A percentile compares a stretch with the other conserved stretches of the same genome.
phyloP scores from a whole-genome alignment of 805 yeast species.

The Zygosaccharomyces bailii region DNA sequence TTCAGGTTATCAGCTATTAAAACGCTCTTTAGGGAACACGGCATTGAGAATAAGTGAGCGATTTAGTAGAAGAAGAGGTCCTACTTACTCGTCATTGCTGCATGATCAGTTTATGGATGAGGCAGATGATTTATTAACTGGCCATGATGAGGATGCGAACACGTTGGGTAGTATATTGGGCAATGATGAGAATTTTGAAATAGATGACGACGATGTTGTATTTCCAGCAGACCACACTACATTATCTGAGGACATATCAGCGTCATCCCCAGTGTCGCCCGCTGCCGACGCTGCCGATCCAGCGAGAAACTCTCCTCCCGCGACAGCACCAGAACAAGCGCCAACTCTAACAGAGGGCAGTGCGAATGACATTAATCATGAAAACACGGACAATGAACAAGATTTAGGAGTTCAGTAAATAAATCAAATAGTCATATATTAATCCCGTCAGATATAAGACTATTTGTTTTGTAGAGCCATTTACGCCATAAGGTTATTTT shows the following conservation, averaged over 20 bases:
- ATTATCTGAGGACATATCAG: slow-evolving; percentile 11
- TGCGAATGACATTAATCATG: neutral
- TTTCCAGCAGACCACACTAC: slow-evolving; percentile 3
- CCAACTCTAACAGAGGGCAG: neutral
- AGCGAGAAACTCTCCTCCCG: neutral
- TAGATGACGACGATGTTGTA: slow-evolving; percentile 34
- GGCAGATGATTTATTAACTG: slow-evolving; percentile 36
- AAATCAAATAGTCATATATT: neutral
- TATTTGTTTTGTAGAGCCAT: too few species aligned
- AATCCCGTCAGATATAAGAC: neutral
- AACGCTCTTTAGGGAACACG: slow-evolving; percentile 16
- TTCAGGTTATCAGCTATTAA: slow-evolving; percentile 22
- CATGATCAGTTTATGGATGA: slow-evolving; percentile 37
- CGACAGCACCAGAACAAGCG: neutral
- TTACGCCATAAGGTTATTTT: too few species aligned
- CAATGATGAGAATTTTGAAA: slow-evolving; percentile 35
- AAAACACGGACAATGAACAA: neutral
- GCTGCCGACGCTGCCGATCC: too few species aligned
- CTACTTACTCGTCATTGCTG: slow-evolving; percentile 33
- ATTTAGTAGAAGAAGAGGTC: slow-evolving; percentile 30
- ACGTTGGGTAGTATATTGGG: slow-evolving; percentile 44
- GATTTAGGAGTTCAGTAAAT: neutral
- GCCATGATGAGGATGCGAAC: slow-evolving; percentile 48
- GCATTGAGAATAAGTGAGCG: slow-evolving; percentile 25
- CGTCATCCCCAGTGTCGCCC: neutral